Evolutionary conservation across 768 basidiomycete genomes (phyloP).

Genomic region (Boletus vinaceobasis): DNA sequence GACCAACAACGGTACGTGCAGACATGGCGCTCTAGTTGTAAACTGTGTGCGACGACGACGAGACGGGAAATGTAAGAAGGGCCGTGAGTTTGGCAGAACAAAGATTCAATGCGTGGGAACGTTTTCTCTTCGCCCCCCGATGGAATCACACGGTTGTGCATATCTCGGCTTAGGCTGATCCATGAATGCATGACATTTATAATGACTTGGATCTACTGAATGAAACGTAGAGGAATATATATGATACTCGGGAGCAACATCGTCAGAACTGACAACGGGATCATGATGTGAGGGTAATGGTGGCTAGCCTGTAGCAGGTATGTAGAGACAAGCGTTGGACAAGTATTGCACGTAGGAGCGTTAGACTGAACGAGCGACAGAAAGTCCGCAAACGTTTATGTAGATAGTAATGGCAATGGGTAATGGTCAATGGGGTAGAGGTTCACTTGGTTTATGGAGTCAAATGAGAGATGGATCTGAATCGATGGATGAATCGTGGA

Average conservation of each 20-base stretch:
- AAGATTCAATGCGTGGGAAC: conserved; percentile 20
- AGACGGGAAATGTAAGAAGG: no score
- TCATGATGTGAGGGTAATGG: no score
- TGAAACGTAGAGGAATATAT: conserved; percentile 6
- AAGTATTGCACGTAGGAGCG: conserved; percentile 5
- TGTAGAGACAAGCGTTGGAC: conserved; percentile 7
- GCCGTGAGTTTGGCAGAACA: no score
- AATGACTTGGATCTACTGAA: not conserved
- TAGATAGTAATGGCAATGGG: conserved; percentile 15
- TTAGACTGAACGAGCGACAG: conserved; percentile 1
- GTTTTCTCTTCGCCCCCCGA: no score
- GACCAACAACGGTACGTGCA: conserved; percentile 53
- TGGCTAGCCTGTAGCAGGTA: conserved; percentile 20
- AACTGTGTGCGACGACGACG: not conserved
- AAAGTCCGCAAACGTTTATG: conserved; percentile 14
- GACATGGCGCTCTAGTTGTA: no score
- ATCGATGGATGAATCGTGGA: conserved; percentile 1
- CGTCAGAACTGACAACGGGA: not conserved
- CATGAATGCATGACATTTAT: not conserved
- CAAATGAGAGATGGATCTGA: not conserved
- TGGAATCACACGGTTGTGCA: conserved; percentile 20
- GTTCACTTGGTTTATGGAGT: not conserved
- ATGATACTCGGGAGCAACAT: conserved; percentile 11
- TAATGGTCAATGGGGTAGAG: not conserved
- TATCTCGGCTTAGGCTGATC: no score